phyloP scores from a whole-genome alignment of 768 basidiomycete species.

The Naematelia aurantialba region DNA sequence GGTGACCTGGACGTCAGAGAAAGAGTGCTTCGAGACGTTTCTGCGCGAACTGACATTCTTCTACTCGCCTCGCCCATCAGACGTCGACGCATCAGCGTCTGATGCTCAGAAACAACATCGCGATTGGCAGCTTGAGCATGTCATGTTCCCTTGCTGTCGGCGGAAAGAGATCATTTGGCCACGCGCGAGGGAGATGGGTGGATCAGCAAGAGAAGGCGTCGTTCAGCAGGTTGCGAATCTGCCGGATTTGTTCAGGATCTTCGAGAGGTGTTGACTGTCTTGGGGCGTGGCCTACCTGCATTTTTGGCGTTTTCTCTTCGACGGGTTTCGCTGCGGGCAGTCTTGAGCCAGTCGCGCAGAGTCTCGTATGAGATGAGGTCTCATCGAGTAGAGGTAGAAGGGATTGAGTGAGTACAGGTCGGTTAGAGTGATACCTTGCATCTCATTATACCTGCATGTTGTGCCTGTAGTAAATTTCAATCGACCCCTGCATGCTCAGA shows the following conservation, averaged over 20 bases:
- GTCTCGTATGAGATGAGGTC: too few species aligned
- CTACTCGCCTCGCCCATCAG: slow-evolving; percentile 64
- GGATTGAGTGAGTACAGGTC: background rate
- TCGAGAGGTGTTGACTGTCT: slow-evolving; percentile 75
- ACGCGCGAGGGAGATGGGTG: slow-evolving; percentile 65
- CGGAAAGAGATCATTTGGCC: slow-evolving; percentile 64
- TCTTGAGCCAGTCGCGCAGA: too few species aligned
- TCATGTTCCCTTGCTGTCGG: slow-evolving; percentile 80
- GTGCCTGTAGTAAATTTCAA: too few species aligned
- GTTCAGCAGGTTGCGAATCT: slow-evolving; percentile 82
- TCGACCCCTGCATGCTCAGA: too few species aligned
- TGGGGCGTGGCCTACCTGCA: background rate
- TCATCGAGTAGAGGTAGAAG: background rate
- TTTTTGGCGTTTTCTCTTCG: too few species aligned
- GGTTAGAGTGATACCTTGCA: background rate
- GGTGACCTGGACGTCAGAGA: slow-evolving; percentile 85
- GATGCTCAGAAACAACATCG: slow-evolving; percentile 50
- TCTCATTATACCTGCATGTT: background rate
- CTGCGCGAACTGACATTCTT: slow-evolving; percentile 87
- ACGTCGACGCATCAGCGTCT: slow-evolving; percentile 37
- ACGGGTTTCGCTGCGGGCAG: too few species aligned
- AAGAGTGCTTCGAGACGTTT: slow-evolving; percentile 78
- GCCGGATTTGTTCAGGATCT: slow-evolving; percentile 88
- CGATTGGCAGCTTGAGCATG: slow-evolving; percentile 85
- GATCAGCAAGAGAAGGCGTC: background rate